phyloP scores from a whole-genome alignment of 805 yeast genomes.

The Barnettozyma salicaria region DNA sequence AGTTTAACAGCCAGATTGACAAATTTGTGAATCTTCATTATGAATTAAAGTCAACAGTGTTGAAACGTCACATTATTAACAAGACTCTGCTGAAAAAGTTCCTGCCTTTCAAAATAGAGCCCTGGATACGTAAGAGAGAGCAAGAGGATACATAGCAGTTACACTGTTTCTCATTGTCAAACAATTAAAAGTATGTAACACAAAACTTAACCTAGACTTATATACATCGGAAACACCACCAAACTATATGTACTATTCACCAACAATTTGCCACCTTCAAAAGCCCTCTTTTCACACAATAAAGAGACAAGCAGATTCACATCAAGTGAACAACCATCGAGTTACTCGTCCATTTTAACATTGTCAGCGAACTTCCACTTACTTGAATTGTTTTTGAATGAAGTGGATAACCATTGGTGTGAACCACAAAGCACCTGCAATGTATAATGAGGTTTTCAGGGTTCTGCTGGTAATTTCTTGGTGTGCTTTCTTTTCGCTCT shows the following conservation, averaged over 20 bases:
- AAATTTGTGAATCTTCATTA: conserved; percentile 15
- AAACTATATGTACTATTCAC: conserved; percentile 2
- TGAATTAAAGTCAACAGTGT: conserved; percentile 15
- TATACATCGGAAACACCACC: no score
- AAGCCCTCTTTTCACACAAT: neutral
- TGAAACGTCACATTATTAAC: conserved; percentile 19
- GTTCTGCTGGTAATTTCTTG: conserved; percentile 57
- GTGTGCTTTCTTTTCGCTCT: conserved; percentile 62
- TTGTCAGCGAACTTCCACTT: no score
- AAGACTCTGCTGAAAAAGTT: conserved; percentile 7
- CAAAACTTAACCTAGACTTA: no score
- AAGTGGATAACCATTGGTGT: conserved; percentile 51
- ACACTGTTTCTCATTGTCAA: no score
- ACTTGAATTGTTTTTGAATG: conserved; percentile 41
- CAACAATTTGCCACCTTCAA: neutral
- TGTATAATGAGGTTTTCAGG: conserved; percentile 50
- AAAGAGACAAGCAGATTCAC: conserved; percentile 1
- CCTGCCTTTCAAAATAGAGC: conserved; percentile 14
- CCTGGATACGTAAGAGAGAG: conserved; percentile 15
- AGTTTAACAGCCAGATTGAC: conserved; percentile 13
- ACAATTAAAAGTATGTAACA: no score
- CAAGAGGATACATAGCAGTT: no score
- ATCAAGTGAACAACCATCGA: neutral
- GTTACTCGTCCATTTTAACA: no score
- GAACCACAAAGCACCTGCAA: conserved; percentile 59